phyloP scores from a whole-genome alignment of 495 filamentous ascomycete species.

The Astrothelium macrocarpum region DNA sequence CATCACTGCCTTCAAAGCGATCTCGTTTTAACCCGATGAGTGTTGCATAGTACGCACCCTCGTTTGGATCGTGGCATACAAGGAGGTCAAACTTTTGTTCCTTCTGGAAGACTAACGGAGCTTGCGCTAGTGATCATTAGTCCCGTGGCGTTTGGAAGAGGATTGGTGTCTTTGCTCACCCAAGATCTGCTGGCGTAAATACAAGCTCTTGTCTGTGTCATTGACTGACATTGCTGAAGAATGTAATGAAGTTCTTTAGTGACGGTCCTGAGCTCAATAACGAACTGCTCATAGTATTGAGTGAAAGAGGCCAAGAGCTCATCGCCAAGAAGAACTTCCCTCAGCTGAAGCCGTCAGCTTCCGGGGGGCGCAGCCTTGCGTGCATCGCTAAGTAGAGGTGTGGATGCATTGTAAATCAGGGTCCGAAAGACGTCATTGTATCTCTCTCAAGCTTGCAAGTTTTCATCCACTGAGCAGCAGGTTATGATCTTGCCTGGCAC shows the following conservation, averaged over 20 bases:
- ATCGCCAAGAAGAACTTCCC: not conserved
- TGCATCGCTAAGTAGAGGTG: not conserved
- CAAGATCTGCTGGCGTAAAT: not conserved
- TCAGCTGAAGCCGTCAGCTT: not conserved
- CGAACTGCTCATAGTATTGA: not conserved
- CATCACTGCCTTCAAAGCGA: not conserved
- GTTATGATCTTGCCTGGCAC: no score
- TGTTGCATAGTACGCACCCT: not conserved
- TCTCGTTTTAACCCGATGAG: not conserved
- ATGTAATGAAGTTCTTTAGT: no score
- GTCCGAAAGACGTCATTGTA: not conserved
- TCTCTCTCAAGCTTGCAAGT: not conserved
- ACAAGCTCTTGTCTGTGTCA: not conserved
- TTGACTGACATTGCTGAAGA: not conserved
- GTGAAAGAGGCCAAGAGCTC: not conserved
- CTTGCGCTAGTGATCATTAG: not conserved
- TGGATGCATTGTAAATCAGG: not conserved
- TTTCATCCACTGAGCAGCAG: not conserved
- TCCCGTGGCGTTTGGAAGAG: not conserved
- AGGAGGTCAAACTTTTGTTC: slow-evolving; percentile 4
- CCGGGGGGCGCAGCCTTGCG: not conserved
- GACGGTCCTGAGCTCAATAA: not conserved
- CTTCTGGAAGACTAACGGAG: not conserved
- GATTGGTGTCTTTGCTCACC: not conserved
- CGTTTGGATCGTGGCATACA: not conserved